phyloP scores from a whole-genome alignment of 2,329 filamentous ascomycete species.

The Aspergillus luchuensis region DNA sequence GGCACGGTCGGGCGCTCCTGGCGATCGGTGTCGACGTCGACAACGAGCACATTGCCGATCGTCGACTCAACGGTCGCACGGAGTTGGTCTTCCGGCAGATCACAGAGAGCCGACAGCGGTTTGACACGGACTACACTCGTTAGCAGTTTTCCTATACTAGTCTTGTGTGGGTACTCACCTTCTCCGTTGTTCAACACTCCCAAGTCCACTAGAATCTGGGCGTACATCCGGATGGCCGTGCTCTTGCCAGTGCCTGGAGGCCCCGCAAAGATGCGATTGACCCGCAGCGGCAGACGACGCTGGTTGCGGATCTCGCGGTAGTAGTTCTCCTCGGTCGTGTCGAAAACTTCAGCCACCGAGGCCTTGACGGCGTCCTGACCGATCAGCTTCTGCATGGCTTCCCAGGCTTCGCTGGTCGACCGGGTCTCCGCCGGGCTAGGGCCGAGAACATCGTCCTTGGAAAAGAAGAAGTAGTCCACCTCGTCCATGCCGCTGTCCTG shows the following conservation, averaged over 20 bases:
- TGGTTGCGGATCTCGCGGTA: constrained; percentile 23
- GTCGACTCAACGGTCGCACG: constrained; percentile 10
- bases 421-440: constrained; percentile 16
- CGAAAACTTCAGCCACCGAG: constrained; percentile 19
- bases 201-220: constrained; percentile 22
- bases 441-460: constrained; percentile 23
- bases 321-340: constrained; percentile 22
- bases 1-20: constrained; percentile 6
- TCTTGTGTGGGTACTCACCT: constrained; percentile 5
- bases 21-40: constrained; percentile 19
- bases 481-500: constrained; percentile 20
- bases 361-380: constrained; percentile 22
- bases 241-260: constrained; percentile 26
- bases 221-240: constrained; percentile 25
- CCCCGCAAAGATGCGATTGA: constrained; percentile 24
- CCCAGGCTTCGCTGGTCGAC: constrained; percentile 21
- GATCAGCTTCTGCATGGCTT: constrained; percentile 18
- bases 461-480: constrained; percentile 24
- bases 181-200: constrained; percentile 18
- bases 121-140: constrained; percentile 10
- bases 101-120: constrained; percentile 9
- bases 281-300: constrained; percentile 18
- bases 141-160: background rate
- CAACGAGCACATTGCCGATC: constrained; percentile 18
- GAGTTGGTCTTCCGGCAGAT: constrained; percentile 6